phyloP scores from a whole-genome alignment of 306 rosid species.

The Argentina anserina region DNA sequence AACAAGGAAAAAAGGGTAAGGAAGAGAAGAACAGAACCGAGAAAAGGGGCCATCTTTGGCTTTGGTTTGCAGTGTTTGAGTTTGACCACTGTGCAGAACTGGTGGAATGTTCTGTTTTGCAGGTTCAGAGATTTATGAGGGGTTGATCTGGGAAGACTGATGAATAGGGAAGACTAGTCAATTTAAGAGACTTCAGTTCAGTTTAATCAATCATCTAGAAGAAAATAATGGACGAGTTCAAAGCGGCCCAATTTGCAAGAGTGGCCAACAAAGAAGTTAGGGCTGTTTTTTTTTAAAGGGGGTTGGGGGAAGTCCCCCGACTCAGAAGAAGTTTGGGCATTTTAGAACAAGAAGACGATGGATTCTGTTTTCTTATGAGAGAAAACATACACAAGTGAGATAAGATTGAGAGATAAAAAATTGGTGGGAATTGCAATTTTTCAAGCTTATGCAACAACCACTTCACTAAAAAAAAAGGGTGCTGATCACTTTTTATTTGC shows the following conservation, averaged over 20 bases:
- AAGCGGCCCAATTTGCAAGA: neutral
- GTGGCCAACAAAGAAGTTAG: neutral
- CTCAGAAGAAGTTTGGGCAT: too few relatives aligned
- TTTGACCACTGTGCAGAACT: constrained; percentile 8
- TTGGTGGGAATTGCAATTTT: neutral
- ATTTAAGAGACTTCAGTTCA: neutral
- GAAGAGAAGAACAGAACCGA: neutral
- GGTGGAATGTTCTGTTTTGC: constrained; percentile 3
- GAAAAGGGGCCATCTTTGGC: neutral
- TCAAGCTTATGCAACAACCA: neutral
- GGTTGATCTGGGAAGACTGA: neutral
- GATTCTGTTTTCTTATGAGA: neutral
- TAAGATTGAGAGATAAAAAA: neutral
- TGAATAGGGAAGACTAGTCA: too few relatives aligned
- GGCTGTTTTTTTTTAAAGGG: too few relatives aligned
- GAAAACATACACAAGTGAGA: neutral
- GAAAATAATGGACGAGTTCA: neutral
- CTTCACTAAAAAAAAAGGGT: neutral
- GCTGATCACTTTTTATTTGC: too few relatives aligned
- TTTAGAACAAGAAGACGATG: neutral
- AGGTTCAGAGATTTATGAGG: too few relatives aligned
- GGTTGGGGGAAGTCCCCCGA: too few relatives aligned
- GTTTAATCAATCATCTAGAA: neutral
- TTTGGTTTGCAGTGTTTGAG: constrained; percentile 6
- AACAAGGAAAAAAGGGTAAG: constrained; percentile 6